Evolutionary conservation across 2,329 filamentous ascomycete genomes (phyloP), one percentile per base, ranked within the genome.

Genomic region (Parafenestella ontariensis): DNA sequence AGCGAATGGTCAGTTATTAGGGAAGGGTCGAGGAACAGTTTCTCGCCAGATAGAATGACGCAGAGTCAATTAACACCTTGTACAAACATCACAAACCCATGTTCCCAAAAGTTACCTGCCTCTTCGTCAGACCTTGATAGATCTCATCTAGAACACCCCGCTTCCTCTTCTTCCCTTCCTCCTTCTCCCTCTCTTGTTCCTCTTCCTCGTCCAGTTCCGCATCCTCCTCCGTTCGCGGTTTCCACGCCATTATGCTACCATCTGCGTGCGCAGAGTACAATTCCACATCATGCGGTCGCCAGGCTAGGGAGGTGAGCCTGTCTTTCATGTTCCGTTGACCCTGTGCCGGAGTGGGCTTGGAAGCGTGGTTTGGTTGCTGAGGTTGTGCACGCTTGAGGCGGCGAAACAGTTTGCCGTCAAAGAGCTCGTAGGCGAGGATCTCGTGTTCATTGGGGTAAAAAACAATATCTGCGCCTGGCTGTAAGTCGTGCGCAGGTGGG

Each of bases 261-360:
- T 97, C 92, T 3, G 88, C 82, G 67, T 96, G 92, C 1, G 87
- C 89, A 48, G 91, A 95, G 76, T 92, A 96, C 52, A 97, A 83
- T 61, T 89, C 87, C 1, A 88, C 87, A 51, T 83, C 76, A 28
- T 91, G 90, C 1, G 85, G 83, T 31, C 86, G 79, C 92, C 92
- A 97, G 0, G 85, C 88, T 21, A 97, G 81, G 48, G 84, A 85
- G 13, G 90, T 92, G 42, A 95, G 88, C 26, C 89, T 62, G 29
- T 73, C 71, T 47, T 65, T 72, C 9, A 42, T 23, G 34, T 69
- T 70, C 9, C 78, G 58, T 59, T 68, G 57, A 79, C 77, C 6
- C 82, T 75, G 3, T 82, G 46, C 41, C 15, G 44, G 31, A 43
- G 54, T 29, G 5, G 29, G 13, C 18, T 59, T 56, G 11, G 41